These are phyloP conservation scores for Funneliformis caledonium DNA, from an alignment of 371 early-diverging fungal species.

Conservation along the genomic window DNA sequence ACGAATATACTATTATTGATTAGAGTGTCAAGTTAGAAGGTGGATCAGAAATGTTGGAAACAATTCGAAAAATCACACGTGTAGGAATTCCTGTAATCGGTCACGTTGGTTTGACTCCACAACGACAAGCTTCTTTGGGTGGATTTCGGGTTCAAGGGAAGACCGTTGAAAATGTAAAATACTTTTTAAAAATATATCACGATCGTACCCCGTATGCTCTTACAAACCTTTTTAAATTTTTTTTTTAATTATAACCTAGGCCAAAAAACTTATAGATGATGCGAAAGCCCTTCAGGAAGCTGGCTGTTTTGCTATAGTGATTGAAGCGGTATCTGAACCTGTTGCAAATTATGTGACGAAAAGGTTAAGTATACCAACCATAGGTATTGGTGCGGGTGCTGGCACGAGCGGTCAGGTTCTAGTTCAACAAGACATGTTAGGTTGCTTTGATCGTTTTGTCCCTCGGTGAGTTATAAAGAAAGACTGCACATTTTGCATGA, in stretches of 20 bases:
- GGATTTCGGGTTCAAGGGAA: slow-evolving; percentile 95
- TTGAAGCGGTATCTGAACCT: slow-evolving; percentile 92
- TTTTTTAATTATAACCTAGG: slow-evolving; percentile 48
- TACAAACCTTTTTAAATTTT: neutral
- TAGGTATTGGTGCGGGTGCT: slow-evolving; percentile 96
- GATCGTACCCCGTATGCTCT: too few species aligned
- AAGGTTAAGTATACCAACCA: slow-evolving; percentile 82
- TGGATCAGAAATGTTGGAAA: slow-evolving; percentile 81
- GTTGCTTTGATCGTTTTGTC: slow-evolving; percentile 81
- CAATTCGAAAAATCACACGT: slow-evolving; percentile 71
- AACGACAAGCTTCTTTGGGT: slow-evolving; percentile 83
- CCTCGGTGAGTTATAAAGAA: slow-evolving; percentile 58
- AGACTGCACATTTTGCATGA: neutral
- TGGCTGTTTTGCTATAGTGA: slow-evolving; percentile 88
- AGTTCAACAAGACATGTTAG: slow-evolving; percentile 88
- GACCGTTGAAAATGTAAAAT: slow-evolving; percentile 65
- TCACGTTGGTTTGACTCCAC: slow-evolving; percentile 95
- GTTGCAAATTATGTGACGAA: slow-evolving; percentile 86
- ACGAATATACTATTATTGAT: neutral
- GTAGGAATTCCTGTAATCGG: slow-evolving; percentile 93
- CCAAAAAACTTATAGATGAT: slow-evolving; percentile 76
- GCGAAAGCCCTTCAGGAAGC: slow-evolving; percentile 90
- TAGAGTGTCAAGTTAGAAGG: slow-evolving; percentile 95
- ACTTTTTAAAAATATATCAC: neutral
- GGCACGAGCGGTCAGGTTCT: slow-evolving; percentile 92